Conservation (phyloP, 2,329 filamentous ascomycete species). For the Chrysoporthe cubensis region DNA sequence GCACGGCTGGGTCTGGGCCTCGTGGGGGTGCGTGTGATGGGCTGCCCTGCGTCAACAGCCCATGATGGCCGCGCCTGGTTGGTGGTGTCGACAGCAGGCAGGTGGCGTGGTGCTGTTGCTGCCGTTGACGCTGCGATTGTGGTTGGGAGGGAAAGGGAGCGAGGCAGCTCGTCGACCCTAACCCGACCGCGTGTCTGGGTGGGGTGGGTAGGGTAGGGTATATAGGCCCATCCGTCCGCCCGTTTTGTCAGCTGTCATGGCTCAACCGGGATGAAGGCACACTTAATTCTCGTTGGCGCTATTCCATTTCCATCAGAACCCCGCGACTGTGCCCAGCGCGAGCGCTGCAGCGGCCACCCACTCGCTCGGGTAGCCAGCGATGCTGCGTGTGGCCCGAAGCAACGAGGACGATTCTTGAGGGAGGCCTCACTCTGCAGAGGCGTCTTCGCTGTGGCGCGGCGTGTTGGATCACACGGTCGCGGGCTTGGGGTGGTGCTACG, state of each 20-base stretch:
- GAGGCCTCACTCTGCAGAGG: slow-evolving; percentile 75
- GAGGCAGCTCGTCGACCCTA: background rate
- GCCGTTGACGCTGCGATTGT: background rate
- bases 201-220: too few relatives aligned
- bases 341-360: slow-evolving; percentile 68
- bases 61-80: slow-evolving; percentile 12
- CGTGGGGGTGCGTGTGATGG: too few relatives aligned
- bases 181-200: too few relatives aligned
- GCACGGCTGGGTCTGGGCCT: too few relatives aligned
- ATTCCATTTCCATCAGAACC: slow-evolving; percentile 61
- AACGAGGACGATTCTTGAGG: slow-evolving; percentile 72
- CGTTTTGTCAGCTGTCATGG: slow-evolving; percentile 61
- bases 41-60: slow-evolving; percentile 13
- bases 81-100: background rate
- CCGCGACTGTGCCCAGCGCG: slow-evolving; percentile 66
- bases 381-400: slow-evolving; percentile 65
- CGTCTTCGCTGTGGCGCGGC: slow-evolving; percentile 72
- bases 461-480: slow-evolving; percentile 67
- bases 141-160: background rate
- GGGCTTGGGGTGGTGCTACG: slow-evolving; percentile 60
- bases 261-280: slow-evolving; percentile 60
- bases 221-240: background rate
- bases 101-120: background rate
- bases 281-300: slow-evolving; percentile 52
- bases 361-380: slow-evolving; percentile 71